Conservation (phyloP, 192 early-diverging fungal genomes). For the Chytriomyces sp. region DNA sequence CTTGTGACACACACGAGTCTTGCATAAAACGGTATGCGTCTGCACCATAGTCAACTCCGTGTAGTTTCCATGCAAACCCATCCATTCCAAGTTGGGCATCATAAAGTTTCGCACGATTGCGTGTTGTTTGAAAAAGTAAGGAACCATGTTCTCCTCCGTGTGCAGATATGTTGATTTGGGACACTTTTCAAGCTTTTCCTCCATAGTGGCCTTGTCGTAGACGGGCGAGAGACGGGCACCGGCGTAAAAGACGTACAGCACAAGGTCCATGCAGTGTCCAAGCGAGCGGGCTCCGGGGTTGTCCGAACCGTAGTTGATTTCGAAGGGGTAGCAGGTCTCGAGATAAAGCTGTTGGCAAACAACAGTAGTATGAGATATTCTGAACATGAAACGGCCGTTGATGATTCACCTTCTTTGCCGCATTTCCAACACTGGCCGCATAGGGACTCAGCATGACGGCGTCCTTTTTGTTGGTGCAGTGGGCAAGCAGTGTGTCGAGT, state of each 20-base stretch:
- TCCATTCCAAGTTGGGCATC: conserved; percentile 23
- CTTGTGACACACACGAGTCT: not conserved
- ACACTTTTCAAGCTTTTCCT: conserved; percentile 4
- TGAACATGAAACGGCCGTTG: too few species aligned
- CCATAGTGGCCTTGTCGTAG: not conserved
- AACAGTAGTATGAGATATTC: too few species aligned
- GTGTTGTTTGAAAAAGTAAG: not conserved
- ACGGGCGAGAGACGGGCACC: conserved; percentile 1
- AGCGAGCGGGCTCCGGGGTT: conserved; percentile 11
- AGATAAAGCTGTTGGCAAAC: not conserved
- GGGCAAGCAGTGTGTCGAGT: too few species aligned
- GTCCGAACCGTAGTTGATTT: not conserved
- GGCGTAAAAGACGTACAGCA: conserved; percentile 20
- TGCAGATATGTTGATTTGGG: conserved; percentile 8
- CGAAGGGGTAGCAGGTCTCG: conserved; percentile 18
- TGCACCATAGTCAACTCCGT: not conserved
- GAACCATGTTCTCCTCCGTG: conserved; percentile 5
- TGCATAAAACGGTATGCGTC: not conserved
- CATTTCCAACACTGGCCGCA: too few species aligned
- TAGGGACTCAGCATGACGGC: too few species aligned
- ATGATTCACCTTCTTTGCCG: too few species aligned
- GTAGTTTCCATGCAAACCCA: not conserved
- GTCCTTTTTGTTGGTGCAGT: too few species aligned
- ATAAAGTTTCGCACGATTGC: not conserved
- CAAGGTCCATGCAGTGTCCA: conserved; percentile 33